These are phyloP conservation scores for Berkeleyomyces basicola DNA, from an alignment of 2,329 filamentous ascomycete genomes.

Conservation along the genomic window DNA sequence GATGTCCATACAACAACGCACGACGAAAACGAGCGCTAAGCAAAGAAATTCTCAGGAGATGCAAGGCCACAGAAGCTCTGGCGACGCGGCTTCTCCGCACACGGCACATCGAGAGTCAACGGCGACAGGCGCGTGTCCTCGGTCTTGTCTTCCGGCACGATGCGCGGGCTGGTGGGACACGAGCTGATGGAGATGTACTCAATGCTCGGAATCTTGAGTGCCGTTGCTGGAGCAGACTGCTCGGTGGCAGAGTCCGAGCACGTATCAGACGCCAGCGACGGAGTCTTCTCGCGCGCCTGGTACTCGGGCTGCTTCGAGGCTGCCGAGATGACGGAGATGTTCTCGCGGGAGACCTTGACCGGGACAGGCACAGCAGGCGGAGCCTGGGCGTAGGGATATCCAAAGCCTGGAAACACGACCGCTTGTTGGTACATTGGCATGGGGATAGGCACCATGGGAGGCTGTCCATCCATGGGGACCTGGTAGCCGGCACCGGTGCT, in stretches of 20 bases:
- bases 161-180: slow-evolving; percentile 9
- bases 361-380: not conserved
- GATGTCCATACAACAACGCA: not conserved
- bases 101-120: not conserved
- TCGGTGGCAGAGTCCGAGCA: slow-evolving; percentile 6
- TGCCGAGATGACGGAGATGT: not conserved
- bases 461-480: not conserved
- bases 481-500: not conserved
- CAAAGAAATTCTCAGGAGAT: not conserved
- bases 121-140: not conserved
- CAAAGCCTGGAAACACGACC: not conserved
- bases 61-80: slow-evolving; percentile 10
- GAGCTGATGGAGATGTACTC: slow-evolving; percentile 4
- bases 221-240: not conserved
- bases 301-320: not conserved
- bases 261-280: slow-evolving; percentile 7
- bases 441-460: not conserved
- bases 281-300: slow-evolving; percentile 4
- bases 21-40: not conserved
- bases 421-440: not conserved
- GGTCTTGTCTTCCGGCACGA: not conserved
- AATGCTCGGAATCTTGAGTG: not conserved
- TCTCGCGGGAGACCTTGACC: not conserved
- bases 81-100: slow-evolving; percentile 3
- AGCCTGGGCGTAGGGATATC: no score